Conservation (phyloP, 2,329 filamentous ascomycete genomes). For the Ophiostoma montium region DNA sequence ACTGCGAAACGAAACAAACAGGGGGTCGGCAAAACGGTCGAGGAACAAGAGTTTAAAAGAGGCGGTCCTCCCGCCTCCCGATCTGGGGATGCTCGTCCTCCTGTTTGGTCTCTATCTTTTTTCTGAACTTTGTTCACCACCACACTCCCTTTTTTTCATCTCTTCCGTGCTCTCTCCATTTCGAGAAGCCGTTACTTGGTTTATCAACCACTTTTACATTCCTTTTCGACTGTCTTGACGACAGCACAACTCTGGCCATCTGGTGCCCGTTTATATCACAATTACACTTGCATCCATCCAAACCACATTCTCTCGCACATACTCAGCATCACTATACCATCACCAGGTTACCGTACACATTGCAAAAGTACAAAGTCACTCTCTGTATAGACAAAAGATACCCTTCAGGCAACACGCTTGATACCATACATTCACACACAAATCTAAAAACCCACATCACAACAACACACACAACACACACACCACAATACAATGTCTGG, state of each 20-base stretch:
- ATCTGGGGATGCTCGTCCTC: neutral
- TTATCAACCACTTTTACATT: neutral
- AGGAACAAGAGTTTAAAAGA: neutral
- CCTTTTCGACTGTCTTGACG: constrained; percentile 1
- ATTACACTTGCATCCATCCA: neutral
- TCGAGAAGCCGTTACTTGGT: neutral
- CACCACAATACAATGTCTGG: neutral
- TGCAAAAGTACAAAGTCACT: neutral
- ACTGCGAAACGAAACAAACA: neutral
- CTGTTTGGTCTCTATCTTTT: neutral
- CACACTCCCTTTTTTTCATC: neutral
- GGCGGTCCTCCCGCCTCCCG: neutral
- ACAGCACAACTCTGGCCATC: neutral
- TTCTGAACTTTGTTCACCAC: neutral
- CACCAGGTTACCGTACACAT: neutral
- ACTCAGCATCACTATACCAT: neutral
- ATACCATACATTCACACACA: neutral
- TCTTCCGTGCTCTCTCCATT: neutral
- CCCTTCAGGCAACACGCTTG: neutral
- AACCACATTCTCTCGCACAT: neutral
- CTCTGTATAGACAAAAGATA: neutral
- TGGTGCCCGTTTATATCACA: neutral
- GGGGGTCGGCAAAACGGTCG: neutral
- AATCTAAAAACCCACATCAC: neutral
- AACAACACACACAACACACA: neutral